Percentiles rank a stretch among this genome's conserved stretches.
These are phyloP conservation scores for Apiospora sp. DNA, from an alignment of 2,329 filamentous ascomycete species.

Conservation along the genomic window DNA sequence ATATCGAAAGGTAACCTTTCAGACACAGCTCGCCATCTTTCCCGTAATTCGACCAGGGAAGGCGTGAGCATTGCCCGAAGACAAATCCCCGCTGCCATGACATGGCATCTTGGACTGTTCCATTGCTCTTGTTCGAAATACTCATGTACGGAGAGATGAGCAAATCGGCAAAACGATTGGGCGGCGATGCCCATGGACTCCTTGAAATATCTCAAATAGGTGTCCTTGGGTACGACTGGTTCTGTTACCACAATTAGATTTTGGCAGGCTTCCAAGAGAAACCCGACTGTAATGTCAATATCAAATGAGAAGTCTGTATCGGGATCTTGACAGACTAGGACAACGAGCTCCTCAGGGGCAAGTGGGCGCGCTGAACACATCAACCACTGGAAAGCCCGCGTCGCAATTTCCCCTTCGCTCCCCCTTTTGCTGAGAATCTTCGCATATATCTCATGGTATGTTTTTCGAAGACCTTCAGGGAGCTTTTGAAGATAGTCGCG, in stretches of 20 bases:
- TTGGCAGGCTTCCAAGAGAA: background rate
- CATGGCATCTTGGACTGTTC: background rate
- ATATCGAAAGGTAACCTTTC: no score
- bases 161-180: background rate
- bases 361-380: background rate
- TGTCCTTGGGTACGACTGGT: background rate
- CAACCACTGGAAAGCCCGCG: constrained; percentile 8
- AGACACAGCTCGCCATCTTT: background rate
- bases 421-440: background rate
- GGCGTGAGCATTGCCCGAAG: background rate
- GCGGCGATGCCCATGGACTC: background rate
- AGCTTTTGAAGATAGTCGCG: background rate
- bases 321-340: background rate
- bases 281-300: background rate
- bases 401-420: background rate
- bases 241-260: background rate
- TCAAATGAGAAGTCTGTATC: background rate
- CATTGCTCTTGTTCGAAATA: constrained; percentile 15
- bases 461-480: background rate
- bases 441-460: background rate
- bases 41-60: background rate
- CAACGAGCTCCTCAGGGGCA: background rate
- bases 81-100: background rate
- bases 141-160: constrained; percentile 17
- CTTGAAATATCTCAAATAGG: background rate